phyloP scores from a whole-genome alignment of 208 protist genomes.

The Crithidia fasciculata region DNA sequence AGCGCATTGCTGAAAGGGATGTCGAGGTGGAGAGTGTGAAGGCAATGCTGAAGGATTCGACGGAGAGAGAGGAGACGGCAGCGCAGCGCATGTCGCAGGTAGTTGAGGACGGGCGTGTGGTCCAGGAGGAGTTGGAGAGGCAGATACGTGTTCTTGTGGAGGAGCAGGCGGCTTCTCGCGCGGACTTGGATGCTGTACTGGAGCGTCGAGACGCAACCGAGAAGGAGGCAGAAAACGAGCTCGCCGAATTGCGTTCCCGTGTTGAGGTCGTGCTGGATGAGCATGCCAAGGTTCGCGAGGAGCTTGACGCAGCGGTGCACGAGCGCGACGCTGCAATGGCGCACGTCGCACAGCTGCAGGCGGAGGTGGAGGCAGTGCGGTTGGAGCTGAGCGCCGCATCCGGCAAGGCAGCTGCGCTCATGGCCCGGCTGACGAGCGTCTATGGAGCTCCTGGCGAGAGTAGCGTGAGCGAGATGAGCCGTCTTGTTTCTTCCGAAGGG shows the following conservation, averaged over 20 bases:
- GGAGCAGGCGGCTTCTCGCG: not conserved
- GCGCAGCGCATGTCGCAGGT: not conserved
- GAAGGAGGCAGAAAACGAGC: not conserved
- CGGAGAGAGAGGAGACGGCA: not conserved
- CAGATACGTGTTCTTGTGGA: not conserved
- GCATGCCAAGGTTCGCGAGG: conserved; percentile 6
- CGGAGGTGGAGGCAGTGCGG: conserved; percentile 8
- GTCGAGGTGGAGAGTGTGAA: not conserved
- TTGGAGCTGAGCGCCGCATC: not conserved
- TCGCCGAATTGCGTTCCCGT: not conserved
- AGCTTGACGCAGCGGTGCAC: conserved; percentile 14
- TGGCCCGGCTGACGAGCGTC: not conserved
- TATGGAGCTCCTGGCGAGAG: not conserved
- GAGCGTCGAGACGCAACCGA: not conserved
- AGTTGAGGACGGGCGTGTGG: not conserved
- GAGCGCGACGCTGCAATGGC: conserved; percentile 13
- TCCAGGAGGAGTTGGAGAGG: not conserved
- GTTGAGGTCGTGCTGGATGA: conserved; percentile 9
- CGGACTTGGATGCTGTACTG: not conserved
- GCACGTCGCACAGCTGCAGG: not conserved
- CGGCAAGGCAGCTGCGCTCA: conserved; percentile 9
- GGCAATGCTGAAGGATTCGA: not conserved
- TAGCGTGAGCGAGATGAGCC: too few species aligned
- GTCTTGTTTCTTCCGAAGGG: too few species aligned
- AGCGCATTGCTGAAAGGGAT: not conserved